Evolutionary conservation across 2,329 filamentous ascomycete species (phyloP).

Genomic region (Clonostachys sp.): DNA sequence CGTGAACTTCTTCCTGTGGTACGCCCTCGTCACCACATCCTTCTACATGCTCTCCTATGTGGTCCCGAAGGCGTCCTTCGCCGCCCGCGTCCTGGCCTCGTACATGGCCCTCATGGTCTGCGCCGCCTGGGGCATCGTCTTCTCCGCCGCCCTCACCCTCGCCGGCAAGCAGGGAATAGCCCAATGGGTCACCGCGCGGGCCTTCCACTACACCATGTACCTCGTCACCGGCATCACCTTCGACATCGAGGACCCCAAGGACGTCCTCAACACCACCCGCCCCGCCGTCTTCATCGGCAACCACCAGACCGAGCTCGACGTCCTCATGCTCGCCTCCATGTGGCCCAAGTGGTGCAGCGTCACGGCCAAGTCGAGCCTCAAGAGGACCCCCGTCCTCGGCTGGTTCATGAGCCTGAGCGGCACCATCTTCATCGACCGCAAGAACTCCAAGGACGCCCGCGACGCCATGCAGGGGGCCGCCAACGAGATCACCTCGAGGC

Average conservation of each 20-base stretch:
- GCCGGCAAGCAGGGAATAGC: constrained; percentile 69
- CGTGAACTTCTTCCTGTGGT: constrained; percentile 44
- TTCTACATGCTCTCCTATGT: constrained; percentile 61
- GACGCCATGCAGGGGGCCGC: constrained; percentile 83
- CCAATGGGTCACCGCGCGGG: constrained; percentile 79
- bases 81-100: constrained; percentile 61
- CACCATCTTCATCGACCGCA: constrained; percentile 92
- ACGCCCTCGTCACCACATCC: constrained; percentile 42
- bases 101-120: constrained; percentile 57
- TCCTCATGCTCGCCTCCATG: constrained; percentile 82
- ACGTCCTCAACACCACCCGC: constrained; percentile 59
- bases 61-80: constrained; percentile 59
- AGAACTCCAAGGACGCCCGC: constrained; percentile 76
- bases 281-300: constrained; percentile 92
- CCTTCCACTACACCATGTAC: constrained; percentile 77
- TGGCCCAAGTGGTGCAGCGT: constrained; percentile 92
- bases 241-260: constrained; percentile 61
- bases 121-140: constrained; percentile 71
- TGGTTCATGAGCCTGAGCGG: constrained; percentile 92
- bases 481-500: constrained; percentile 66
- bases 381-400: constrained; percentile 76
- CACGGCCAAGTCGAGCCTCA: constrained; percentile 84
- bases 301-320: constrained; percentile 94
- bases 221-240: constrained; percentile 75
- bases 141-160: constrained; percentile 66